Evolutionary conservation across 768 basidiomycete genomes (phyloP).

Genomic region (Mycena pura): DNA sequence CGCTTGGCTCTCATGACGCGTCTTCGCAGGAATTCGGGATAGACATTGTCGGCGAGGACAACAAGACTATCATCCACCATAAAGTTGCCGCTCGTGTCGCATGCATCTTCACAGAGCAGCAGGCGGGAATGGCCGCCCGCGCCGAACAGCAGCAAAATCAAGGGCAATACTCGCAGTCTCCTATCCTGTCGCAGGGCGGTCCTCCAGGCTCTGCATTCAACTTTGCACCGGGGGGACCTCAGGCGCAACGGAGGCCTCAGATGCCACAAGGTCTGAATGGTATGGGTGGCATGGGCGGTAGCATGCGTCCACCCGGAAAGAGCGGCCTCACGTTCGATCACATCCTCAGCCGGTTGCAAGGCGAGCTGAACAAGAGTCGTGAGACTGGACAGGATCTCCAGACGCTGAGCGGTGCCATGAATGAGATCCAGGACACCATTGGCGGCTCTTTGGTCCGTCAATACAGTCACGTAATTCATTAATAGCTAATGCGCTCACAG

Average conservation of each 20-base stretch:
- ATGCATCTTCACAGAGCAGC: conserved; percentile 87
- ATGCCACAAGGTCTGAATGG: conserved; percentile 65
- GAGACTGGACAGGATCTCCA: conserved; percentile 91
- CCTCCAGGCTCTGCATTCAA: conserved; percentile 31
- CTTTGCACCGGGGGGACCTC: conserved; percentile 28
- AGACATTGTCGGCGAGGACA: conserved; percentile 98
- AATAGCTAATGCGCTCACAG: conserved; percentile 41
- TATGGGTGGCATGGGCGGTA: conserved; percentile 80
- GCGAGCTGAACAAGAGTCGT: conserved; percentile 93
- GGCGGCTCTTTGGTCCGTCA: conserved; percentile 78
- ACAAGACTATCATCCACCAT: conserved; percentile 97
- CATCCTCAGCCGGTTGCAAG: conserved; percentile 86
- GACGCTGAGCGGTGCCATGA: conserved; percentile 78
- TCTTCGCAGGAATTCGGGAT: conserved; percentile 91
- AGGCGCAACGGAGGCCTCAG: conserved; percentile 61
- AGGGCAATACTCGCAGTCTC: conserved; percentile 38
- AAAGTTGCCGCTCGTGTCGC: conserved; percentile 96
- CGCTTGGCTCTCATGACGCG: conserved; percentile 16
- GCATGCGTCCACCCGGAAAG: conserved; percentile 77
- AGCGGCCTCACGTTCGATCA: conserved; percentile 92
- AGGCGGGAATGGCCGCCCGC: conserved; percentile 76
- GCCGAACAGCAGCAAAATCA: conserved; percentile 72
- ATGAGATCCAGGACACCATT: conserved; percentile 91
- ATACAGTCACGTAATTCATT: conserved; percentile 6
- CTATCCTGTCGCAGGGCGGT: conserved; percentile 28